Base-by-base conservation (phyloP, 2,329 filamentous ascomycete genomes). In the Pseudogymnoascus sp. region DNA sequence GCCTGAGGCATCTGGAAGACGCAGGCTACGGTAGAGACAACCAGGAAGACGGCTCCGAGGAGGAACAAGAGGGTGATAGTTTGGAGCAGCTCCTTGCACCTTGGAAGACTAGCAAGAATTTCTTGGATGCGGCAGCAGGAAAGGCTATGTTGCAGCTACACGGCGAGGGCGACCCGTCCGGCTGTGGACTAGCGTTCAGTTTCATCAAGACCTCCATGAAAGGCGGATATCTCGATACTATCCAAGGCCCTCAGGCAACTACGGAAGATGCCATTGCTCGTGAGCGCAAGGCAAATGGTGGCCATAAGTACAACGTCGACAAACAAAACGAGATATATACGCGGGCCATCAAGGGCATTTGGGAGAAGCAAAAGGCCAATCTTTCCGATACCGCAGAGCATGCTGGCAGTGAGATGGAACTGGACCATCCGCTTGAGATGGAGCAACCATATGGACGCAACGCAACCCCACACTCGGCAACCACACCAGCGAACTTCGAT, bases 201-300 rank as follows among this genome's bases (percentile, higher is more conserved):
- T 97, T 99, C 75, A 93, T 99, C 74, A 92, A 95, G 72, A 97
- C 93, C 0, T 96, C 91, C 0, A 99, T 99, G 95, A 99, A 99
- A 76, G 95, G 95, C 66, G 95, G 95, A 0, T 99, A 86, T 65
- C 83, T 97, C 75, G 91, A 93, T 72, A 89, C 92, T 19, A 84
- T 96, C 26, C 84, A 85, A 64, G 85, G 85, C 1, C 84, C 85
- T 2, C 76, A 84, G 40, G 83, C 85, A 6, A 87, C 85, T 2
- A 86, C 85, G 8, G 92, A 91, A 19, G 91, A 96, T 74, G 93
- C 91, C 71, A 90, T 93, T 65, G 65, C 64, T 11, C 64, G 65
- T 31, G 91, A 93, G 73, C 86, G 95, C 67, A 90, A 93, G 72
- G 90, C 90, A 14, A 93, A 95, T 67, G 92, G 92, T 63, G 95